Conservation (phyloP, 2,329 filamentous ascomycete genomes). For the Pseudocercospora musae region DNA sequence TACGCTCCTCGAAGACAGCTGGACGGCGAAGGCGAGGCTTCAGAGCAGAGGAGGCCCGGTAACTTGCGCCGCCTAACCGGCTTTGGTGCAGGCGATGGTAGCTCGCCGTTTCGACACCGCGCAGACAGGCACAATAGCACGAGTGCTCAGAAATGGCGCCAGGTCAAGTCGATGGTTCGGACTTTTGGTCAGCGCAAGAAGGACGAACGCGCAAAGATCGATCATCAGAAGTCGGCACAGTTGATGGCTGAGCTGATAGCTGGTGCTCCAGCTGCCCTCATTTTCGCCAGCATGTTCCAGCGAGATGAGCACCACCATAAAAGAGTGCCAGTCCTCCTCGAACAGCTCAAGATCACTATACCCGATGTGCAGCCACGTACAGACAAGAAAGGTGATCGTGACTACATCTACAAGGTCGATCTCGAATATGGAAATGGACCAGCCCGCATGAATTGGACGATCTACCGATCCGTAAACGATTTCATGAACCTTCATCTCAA, state of each 20-base stretch:
- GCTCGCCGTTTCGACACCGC: constrained; percentile 44
- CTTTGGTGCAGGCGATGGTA: constrained; percentile 37
- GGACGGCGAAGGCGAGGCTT: constrained; percentile 34
- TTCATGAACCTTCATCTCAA: constrained; percentile 91
- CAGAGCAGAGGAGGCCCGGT: constrained; percentile 41
- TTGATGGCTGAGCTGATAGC: constrained; percentile 92
- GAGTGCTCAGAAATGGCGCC: constrained; percentile 79
- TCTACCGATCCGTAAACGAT: constrained; percentile 80
- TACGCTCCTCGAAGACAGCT: constrained; percentile 36
- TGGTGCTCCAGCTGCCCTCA: constrained; percentile 86
- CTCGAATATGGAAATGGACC: constrained; percentile 94
- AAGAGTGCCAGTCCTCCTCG: constrained; percentile 88
- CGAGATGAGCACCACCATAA: constrained; percentile 94
- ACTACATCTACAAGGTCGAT: constrained; percentile 85
- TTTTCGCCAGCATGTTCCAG: constrained; percentile 96
- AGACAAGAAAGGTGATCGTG: constrained; percentile 58
- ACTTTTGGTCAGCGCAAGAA: constrained; percentile 74
- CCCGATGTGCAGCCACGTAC: constrained; percentile 72
- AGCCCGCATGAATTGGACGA: constrained; percentile 94
- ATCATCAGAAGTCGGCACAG: constrained; percentile 93
- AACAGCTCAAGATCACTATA: constrained; percentile 87
- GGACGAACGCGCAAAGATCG: constrained; percentile 79
- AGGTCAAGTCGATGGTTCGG: constrained; percentile 86
- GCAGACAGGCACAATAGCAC: constrained; percentile 47
- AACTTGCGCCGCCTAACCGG: constrained; percentile 48